Evolutionary conservation across 441 rosid species (phyloP).

Genomic region (Croton laevigatus): DNA sequence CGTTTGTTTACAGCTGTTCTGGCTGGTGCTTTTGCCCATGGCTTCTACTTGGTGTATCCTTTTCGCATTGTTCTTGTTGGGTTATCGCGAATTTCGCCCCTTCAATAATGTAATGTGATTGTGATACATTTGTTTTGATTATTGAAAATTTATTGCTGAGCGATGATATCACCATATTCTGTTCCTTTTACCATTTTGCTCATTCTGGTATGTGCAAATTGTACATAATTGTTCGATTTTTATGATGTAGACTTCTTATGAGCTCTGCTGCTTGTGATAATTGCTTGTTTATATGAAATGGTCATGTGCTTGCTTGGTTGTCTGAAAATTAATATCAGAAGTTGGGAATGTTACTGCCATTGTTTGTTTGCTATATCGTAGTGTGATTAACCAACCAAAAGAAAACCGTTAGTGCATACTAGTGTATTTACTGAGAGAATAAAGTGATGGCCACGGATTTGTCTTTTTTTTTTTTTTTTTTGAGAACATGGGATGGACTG

Average conservation of each 20-base stretch:
- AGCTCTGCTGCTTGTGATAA: not conserved
- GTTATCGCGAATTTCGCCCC: not conserved
- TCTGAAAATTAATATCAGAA: not conserved
- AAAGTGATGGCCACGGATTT: not conserved
- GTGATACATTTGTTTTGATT: not conserved
- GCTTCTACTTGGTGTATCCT: constrained; percentile 94
- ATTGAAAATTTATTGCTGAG: constrained; percentile 1
- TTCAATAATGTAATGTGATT: constrained; percentile 4
- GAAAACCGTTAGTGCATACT: not conserved
- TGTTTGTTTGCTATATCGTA: not conserved
- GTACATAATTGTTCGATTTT: not conserved
- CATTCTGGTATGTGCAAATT: constrained; percentile 7
- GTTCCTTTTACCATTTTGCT: not conserved
- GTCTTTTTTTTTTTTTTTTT: not conserved
- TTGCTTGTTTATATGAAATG: not conserved
- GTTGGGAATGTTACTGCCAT: not conserved
- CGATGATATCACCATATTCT: not conserved
- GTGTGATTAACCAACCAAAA: not conserved
- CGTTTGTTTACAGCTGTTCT: constrained; percentile 70
- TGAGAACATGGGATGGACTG: not conserved
- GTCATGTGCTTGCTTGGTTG: too few species aligned
- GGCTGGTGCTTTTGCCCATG: constrained; percentile 87
- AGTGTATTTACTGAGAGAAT: not conserved
- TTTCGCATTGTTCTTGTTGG: constrained; percentile 9
- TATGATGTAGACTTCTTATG: not conserved